These are phyloP conservation scores for Russula foetens DNA, from an alignment of 768 basidiomycete genomes.

Conservation along the genomic window DNA sequence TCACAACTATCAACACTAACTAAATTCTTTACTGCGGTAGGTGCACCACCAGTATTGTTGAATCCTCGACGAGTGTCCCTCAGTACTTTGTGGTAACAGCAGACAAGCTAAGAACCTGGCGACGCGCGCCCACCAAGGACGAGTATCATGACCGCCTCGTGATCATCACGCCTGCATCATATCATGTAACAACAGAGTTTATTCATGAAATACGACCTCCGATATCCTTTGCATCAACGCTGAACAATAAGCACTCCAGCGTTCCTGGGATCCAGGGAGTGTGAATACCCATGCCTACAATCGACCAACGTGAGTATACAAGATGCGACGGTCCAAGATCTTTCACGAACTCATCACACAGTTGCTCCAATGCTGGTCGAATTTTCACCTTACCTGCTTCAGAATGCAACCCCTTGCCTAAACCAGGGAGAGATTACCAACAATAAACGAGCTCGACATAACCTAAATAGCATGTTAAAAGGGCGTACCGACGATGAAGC, in stretches of 20 bases:
- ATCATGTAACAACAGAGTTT: not conserved
- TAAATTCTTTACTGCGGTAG: too few species aligned
- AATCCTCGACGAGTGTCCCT: too few species aligned
- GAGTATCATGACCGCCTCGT: too few species aligned
- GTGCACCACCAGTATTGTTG: too few species aligned
- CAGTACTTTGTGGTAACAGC: too few species aligned
- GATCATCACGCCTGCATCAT: too few species aligned
- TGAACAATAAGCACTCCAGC: slow-evolving; percentile 8
- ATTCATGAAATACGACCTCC: not conserved
- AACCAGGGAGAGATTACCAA: not conserved
- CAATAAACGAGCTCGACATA: not conserved
- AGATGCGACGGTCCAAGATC: not conserved
- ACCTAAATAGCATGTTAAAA: not conserved
- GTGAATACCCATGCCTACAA: not conserved
- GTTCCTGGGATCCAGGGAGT: slow-evolving; percentile 1
- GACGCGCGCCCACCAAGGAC: too few species aligned
- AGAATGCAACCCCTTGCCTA: slow-evolving; percentile 3
- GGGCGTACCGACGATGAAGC: slow-evolving; percentile 11
- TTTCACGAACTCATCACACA: not conserved
- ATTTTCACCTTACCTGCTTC: slow-evolving; percentile 1
- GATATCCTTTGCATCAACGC: not conserved
- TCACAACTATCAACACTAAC: too few species aligned
- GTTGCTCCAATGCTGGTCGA: not conserved
- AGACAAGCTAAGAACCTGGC: too few species aligned
- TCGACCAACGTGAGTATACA: not conserved